Conservation (phyloP, 2,329 filamentous ascomycete species). For the Botrytis fabae region DNA sequence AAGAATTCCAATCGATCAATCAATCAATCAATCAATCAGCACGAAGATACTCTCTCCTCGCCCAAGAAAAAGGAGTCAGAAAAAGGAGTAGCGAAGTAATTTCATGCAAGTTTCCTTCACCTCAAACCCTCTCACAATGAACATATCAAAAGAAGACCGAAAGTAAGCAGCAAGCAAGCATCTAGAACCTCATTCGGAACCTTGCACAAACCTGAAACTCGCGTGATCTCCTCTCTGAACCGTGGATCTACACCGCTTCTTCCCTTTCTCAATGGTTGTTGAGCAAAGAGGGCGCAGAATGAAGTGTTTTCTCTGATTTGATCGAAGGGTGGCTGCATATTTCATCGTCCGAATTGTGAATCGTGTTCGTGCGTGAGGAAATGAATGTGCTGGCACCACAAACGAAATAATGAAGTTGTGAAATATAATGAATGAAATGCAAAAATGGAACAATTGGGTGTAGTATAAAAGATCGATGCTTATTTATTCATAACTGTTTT, state of each 20-base stretch:
- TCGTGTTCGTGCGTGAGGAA: conserved; percentile 25
- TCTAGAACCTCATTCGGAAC: conserved; percentile 25
- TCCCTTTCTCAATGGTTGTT: conserved; percentile 25
- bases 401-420: conserved; percentile 32
- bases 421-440: conserved; percentile 14
- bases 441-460: conserved; percentile 22
- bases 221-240: conserved; percentile 26
- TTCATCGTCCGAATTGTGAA: conserved; percentile 36
- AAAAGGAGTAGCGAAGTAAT: neutral
- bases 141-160: conserved; percentile 15
- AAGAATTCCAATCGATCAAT: neutral
- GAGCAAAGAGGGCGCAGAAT: conserved; percentile 17
- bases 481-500: neutral
- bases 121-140: neutral
- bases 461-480: neutral
- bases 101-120: neutral
- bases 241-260: conserved; percentile 37
- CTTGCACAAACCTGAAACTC: conserved; percentile 28
- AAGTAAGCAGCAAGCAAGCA: neutral
- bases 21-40: neutral
- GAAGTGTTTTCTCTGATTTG: conserved; percentile 1
- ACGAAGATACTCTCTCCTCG: neutral
- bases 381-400: conserved; percentile 38
- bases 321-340: conserved; percentile 38
- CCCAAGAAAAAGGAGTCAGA: neutral